These are phyloP conservation scores for Lipomyces mesembrius DNA, from an alignment of 805 yeast genomes.

Conservation along the genomic window DNA sequence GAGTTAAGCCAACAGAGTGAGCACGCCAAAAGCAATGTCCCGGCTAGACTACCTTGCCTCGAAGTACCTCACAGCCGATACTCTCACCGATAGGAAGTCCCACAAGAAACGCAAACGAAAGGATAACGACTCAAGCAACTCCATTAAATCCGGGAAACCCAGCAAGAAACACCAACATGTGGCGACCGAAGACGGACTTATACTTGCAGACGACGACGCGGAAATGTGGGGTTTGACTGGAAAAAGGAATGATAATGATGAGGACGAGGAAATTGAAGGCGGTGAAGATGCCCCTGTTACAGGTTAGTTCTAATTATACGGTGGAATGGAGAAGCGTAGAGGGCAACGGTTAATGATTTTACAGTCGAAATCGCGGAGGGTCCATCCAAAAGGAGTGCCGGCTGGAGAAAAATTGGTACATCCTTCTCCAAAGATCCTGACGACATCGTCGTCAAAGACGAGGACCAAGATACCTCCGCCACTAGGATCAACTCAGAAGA, in stretches of 20 bases:
- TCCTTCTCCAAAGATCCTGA: neutral
- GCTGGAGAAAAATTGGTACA: slow-evolving; percentile 40
- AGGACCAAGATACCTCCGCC: neutral
- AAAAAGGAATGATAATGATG: slow-evolving; percentile 27
- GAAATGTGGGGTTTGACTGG: slow-evolving; percentile 27
- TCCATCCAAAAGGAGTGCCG: slow-evolving; percentile 20
- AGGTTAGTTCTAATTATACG: slow-evolving; percentile 13
- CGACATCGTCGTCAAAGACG: slow-evolving; percentile 9
- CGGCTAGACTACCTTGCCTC: slow-evolving; percentile 54
- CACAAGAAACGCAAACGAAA: slow-evolving; percentile 40
- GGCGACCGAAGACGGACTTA: slow-evolving; percentile 24
- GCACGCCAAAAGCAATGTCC: slow-evolving; percentile 46
- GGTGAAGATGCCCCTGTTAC: slow-evolving; percentile 41
- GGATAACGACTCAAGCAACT: slow-evolving; percentile 24
- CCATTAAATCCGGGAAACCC: slow-evolving; percentile 2
- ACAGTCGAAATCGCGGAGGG: slow-evolving; percentile 20
- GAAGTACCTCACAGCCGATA: slow-evolving; percentile 49
- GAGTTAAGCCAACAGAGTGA: neutral
- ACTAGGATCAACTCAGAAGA: slow-evolving; percentile 1
- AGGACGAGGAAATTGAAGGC: slow-evolving; percentile 43
- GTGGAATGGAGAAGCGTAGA: neutral
- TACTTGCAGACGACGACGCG: slow-evolving; percentile 39
- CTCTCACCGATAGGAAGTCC: slow-evolving; percentile 33
- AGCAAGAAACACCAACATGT: neutral
- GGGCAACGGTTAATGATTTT: neutral